Evolutionary conservation across 306 rosid genomes (phyloP).

Genomic region (Cyamopsis tetragonoloba): DNA sequence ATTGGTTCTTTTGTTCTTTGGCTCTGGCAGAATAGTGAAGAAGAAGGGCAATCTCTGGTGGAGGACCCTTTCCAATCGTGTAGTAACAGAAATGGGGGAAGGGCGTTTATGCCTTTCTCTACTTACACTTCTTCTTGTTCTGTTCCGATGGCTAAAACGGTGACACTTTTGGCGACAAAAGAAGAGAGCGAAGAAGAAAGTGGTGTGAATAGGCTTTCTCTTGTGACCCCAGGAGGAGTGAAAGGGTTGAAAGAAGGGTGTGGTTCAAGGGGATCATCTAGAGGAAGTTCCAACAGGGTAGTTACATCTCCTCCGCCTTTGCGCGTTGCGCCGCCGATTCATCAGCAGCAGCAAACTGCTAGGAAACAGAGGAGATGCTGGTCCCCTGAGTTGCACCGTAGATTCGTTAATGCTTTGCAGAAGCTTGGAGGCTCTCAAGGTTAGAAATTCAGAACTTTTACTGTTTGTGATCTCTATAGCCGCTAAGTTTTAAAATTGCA

Average conservation of each 20-base stretch:
- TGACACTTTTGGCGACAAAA: conserved; percentile 31
- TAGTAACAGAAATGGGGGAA: conserved; percentile 45
- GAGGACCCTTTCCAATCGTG: conserved; percentile 51
- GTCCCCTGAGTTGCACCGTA: conserved; percentile 90
- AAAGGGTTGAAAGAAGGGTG: conserved; percentile 58
- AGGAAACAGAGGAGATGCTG: conserved; percentile 96
- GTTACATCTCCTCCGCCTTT: conserved; percentile 49
- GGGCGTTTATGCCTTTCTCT: conserved; percentile 56
- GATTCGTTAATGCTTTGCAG: conserved; percentile 83
- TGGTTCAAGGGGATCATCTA: conserved; percentile 52
- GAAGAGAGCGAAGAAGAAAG: conserved; percentile 68
- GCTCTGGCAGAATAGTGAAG: conserved; percentile 49
- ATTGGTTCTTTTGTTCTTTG: background rate
- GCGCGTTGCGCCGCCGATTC: conserved; percentile 36
- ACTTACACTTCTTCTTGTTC: conserved; percentile 33
- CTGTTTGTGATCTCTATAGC: too few relatives aligned
- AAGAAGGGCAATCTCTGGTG: conserved; percentile 30
- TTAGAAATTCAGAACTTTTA: conserved; percentile 27
- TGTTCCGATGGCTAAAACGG: conserved; percentile 32
- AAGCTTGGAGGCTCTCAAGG: conserved; percentile 99
- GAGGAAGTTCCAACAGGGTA: conserved; percentile 39
- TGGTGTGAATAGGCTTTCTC: conserved; percentile 58
- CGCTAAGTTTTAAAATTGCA: too few relatives aligned
- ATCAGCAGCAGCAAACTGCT: conserved; percentile 53
- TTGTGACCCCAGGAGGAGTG: conserved; percentile 51